Conservation (phyloP, 129 eudicot genomes). For the Dittrichia graveolens region DNA sequence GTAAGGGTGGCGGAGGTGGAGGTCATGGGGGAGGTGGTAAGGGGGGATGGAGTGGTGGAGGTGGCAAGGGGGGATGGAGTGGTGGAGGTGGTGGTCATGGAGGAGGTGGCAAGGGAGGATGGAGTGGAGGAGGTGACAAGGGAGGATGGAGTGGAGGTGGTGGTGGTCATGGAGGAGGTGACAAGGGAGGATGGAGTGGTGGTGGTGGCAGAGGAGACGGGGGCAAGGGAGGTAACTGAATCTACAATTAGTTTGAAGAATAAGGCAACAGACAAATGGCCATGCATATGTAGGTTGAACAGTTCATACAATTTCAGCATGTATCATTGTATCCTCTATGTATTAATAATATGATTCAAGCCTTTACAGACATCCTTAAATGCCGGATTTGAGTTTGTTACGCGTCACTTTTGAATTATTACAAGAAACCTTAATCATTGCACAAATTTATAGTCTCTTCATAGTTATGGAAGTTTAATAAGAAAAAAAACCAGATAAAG, state of each 20-base stretch:
- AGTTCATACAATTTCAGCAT: constrained; percentile 1
- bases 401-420: neutral
- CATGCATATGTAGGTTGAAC: constrained; percentile 15
- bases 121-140: neutral
- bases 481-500: neutral
- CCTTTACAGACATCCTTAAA: neutral
- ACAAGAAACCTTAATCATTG: neutral
- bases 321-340: neutral
- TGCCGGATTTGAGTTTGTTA: neutral
- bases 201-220: neutral
- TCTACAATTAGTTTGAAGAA: constrained; percentile 20
- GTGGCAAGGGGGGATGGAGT: constrained; percentile 25
- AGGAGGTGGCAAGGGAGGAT: constrained; percentile 22
- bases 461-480: neutral
- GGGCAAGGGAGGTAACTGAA: constrained; percentile 8
- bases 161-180: neutral
- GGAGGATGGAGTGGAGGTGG: neutral
- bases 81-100: constrained; percentile 22
- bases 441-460: neutral
- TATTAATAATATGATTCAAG: constrained; percentile 14
- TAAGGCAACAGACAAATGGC: constrained; percentile 21
- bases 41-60: constrained; percentile 17
- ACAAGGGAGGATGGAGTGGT: neutral
- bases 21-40: neutral
- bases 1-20: constrained; percentile 24